phyloP scores from a whole-genome alignment of 1,139 yeast genomes.

The Hansenula sp. region DNA sequence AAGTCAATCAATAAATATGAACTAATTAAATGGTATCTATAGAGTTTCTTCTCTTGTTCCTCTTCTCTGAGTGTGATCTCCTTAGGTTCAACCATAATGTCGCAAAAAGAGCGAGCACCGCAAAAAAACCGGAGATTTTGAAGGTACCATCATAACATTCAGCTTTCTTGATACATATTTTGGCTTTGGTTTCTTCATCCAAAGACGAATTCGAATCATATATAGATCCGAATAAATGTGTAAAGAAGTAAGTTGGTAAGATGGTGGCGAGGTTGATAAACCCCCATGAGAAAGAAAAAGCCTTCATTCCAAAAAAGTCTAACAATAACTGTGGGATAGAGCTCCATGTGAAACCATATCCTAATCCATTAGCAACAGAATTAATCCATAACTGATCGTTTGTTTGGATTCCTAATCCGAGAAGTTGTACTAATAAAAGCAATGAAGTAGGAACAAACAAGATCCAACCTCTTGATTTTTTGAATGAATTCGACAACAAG shows the following conservation, averaged over 20 bases:
- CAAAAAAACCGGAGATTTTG: constrained; percentile 29
- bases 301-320: constrained; percentile 51
- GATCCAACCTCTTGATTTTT: constrained; percentile 41
- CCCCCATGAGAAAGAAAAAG: constrained; percentile 58
- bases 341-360: constrained; percentile 56
- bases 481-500: constrained; percentile 38
- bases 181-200: constrained; percentile 20
- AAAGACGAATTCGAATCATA: constrained; percentile 40
- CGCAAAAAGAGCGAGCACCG: constrained; percentile 24
- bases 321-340: constrained; percentile 55
- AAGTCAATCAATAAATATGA: too few relatives aligned
- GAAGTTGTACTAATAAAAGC: constrained; percentile 32
- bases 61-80: neutral
- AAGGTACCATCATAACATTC: constrained; percentile 43
- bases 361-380: constrained; percentile 46
- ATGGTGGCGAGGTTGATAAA: constrained; percentile 50
- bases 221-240: constrained; percentile 45
- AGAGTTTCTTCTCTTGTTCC: neutral
- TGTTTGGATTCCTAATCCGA: constrained; percentile 31
- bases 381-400: constrained; percentile 32
- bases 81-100: constrained; percentile 29
- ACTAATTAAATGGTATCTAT: too few relatives aligned
- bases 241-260: constrained; percentile 45
- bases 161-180: constrained; percentile 35
- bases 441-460: constrained; percentile 39